Evolutionary conservation across 495 filamentous ascomycete genomes (phyloP).

Genomic region (Penicillium salamii): DNA sequence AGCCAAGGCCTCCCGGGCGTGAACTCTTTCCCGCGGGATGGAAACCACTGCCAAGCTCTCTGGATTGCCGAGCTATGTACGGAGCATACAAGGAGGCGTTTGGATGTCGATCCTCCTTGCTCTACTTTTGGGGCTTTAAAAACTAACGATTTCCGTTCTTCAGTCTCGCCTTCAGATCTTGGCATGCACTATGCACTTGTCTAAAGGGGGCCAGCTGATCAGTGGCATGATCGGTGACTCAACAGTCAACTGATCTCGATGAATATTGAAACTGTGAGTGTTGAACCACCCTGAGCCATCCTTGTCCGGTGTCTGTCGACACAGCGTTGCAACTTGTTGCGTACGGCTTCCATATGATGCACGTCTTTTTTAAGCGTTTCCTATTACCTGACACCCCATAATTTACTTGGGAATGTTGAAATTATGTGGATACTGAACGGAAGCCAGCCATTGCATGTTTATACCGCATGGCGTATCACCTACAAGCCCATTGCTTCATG

Average conservation of each 20-base stretch:
- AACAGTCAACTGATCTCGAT: background rate
- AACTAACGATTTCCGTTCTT: background rate
- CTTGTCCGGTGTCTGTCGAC: background rate
- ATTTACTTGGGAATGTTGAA: slow-evolving; percentile 6
- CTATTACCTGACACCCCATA: slow-evolving; percentile 9
- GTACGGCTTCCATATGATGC: slow-evolving; percentile 2
- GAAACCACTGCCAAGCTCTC: background rate
- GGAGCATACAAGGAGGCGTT: background rate
- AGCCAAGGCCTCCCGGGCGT: background rate
- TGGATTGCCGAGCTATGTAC: background rate
- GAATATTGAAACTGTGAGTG: background rate
- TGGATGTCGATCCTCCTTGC: slow-evolving; percentile 7
- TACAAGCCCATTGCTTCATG: background rate
- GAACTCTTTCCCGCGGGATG: background rate
- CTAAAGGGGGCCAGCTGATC: background rate
- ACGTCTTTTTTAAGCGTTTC: slow-evolving; percentile 8
- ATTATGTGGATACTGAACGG: slow-evolving; percentile 8
- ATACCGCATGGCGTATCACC: background rate
- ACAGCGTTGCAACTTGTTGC: background rate
- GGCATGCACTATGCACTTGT: background rate
- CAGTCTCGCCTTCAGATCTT: background rate
- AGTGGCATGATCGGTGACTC: background rate
- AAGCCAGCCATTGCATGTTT: background rate
- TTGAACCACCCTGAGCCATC: too few relatives aligned
- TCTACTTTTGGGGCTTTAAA: background rate